Conservation (phyloP, 495 filamentous ascomycete species). For the Penicillium maclennaniae region DNA sequence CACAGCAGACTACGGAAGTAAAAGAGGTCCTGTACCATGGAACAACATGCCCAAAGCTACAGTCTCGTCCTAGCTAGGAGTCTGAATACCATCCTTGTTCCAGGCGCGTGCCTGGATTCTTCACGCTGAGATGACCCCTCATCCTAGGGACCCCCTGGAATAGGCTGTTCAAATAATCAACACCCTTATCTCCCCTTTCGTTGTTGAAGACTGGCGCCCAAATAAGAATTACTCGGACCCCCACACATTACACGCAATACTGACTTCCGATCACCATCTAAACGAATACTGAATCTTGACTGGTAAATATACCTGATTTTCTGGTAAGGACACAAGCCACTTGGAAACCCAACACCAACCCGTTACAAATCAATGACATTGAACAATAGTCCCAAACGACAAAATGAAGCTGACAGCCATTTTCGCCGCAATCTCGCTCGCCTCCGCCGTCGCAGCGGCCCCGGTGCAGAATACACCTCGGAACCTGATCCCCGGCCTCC, state of each 20-base stretch:
- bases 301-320: neutral
- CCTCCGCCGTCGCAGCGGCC: slow-evolving; percentile 8
- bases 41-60: neutral
- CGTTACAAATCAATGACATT: neutral
- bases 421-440: slow-evolving; percentile 11
- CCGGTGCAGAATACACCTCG: slow-evolving; percentile 5
- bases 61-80: neutral
- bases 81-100: no score
- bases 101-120: neutral
- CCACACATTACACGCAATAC: neutral
- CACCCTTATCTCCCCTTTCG: neutral
- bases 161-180: no score
- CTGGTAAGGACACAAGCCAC: neutral
- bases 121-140: neutral
- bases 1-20: neutral
- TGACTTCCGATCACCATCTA: neutral
- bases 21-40: neutral
- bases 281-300: neutral
- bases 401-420: slow-evolving; percentile 20
- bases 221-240: neutral
- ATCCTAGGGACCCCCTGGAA: no score
- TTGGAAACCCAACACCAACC: neutral
- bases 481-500: slow-evolving; percentile 11
- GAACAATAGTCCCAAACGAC: neutral
- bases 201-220: neutral